Conservation (phyloP, 2,329 filamentous ascomycete genomes). For the Colletotrichum lupini region DNA sequence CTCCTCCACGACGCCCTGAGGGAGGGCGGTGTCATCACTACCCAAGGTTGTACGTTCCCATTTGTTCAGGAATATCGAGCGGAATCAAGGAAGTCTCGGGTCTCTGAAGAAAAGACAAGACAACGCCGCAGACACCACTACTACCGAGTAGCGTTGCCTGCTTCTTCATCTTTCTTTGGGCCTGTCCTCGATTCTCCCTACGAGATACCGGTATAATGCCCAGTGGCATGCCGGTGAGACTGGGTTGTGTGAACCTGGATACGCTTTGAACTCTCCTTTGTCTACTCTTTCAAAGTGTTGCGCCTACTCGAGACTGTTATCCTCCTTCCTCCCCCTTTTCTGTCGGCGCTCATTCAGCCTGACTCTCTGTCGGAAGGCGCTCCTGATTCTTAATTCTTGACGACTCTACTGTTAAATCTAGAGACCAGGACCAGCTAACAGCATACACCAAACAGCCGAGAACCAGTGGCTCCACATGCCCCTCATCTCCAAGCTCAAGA, state of each 20-base stretch:
- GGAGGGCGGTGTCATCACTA: constrained; percentile 97
- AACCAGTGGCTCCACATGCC: constrained; percentile 99
- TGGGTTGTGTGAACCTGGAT: constrained; percentile 19
- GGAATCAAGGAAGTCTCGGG: constrained; percentile 34
- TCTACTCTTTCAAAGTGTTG: neutral
- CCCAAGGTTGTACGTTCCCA: constrained; percentile 99
- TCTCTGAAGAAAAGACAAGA: neutral
- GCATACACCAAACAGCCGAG: constrained; percentile 76
- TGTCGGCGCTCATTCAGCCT: neutral
- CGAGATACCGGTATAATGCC: constrained; percentile 6
- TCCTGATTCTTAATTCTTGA: neutral
- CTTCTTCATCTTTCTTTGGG: constrained; percentile 40
- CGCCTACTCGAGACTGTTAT: constrained; percentile 9
- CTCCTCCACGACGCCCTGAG: constrained; percentile 89
- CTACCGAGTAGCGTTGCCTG: constrained; percentile 43
- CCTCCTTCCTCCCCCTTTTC: constrained; percentile 1
- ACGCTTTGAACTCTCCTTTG: constrained; percentile 29
- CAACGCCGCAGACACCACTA: neutral
- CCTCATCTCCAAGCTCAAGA: constrained; percentile 94
- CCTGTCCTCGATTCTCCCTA: constrained; percentile 32
- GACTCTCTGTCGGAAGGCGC: neutral
- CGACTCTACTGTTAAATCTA: neutral
- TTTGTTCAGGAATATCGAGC: constrained; percentile 54
- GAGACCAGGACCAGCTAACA: constrained; percentile 31
- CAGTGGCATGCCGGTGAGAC: constrained; percentile 28